Conservation (phyloP, 1,284 basidiomycete genomes). For the Boletus sp. region DNA sequence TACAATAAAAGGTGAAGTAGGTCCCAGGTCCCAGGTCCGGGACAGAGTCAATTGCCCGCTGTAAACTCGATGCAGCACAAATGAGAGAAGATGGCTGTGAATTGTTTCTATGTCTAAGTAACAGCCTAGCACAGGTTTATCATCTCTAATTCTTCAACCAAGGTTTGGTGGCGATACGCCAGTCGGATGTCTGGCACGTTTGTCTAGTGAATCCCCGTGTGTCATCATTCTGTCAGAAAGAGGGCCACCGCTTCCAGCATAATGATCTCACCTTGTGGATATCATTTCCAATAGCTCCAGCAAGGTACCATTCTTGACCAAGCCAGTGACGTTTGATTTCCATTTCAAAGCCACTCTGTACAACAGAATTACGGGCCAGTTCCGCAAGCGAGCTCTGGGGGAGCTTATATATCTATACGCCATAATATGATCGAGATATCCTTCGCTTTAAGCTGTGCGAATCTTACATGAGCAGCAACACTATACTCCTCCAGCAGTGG, state of each 20-base stretch:
- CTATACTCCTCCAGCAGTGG: conserved; percentile 96
- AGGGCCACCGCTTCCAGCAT: conserved; percentile 8
- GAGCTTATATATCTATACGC: conserved; percentile 79
- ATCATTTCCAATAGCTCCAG: conserved; percentile 85
- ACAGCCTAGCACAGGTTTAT: conserved; percentile 36
- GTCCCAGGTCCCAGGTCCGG: too few relatives aligned
- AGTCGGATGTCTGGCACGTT: conserved; percentile 93
- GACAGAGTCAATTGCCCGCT: neutral
- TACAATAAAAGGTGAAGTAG: too few relatives aligned
- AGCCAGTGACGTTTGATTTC: conserved; percentile 97
- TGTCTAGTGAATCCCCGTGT: conserved; percentile 51
- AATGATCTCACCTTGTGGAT: conserved; percentile 71
- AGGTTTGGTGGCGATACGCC: conserved; percentile 84
- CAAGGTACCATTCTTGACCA: conserved; percentile 85
- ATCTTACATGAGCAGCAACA: conserved; percentile 87
- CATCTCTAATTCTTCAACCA: conserved; percentile 83
- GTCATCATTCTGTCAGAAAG: conserved; percentile 12
- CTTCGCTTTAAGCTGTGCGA: neutral
- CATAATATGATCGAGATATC: conserved; percentile 4
- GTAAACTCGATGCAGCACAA: neutral
- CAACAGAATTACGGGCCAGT: conserved; percentile 92
- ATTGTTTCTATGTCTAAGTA: conserved; percentile 9
- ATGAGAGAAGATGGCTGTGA: neutral
- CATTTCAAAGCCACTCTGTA: conserved; percentile 99
- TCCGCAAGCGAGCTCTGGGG: conserved; percentile 83